Percentiles rank a stretch among this genome's conserved stretches.
These are phyloP conservation scores for Eucalyptus guilfoylei DNA, from an alignment of 345 rosid species.

Conservation along the genomic window DNA sequence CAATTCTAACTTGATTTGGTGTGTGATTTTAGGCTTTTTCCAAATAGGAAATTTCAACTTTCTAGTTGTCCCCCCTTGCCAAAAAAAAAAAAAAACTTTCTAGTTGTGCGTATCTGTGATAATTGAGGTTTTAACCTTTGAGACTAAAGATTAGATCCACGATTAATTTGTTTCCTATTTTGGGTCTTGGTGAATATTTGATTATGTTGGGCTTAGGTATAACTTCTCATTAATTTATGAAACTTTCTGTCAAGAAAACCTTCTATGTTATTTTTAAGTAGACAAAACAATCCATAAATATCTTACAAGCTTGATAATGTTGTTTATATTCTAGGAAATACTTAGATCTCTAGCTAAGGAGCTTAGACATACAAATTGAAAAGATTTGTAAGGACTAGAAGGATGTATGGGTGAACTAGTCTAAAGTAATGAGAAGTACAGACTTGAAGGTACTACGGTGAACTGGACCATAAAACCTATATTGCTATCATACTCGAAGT, in stretches of 20 bases:
- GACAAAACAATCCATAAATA: neutral
- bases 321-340: neutral
- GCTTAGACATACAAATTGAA: neutral
- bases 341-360: neutral
- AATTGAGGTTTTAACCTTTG: too few relatives aligned
- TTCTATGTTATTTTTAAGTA: too few relatives aligned
- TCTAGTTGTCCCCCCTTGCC: too few relatives aligned
- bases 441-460: neutral
- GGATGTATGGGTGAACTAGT: neutral
- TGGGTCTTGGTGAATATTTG: neutral
- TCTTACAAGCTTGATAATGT: neutral
- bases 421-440: neutral
- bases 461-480: too few relatives aligned
- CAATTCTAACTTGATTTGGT: too few relatives aligned
- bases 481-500: neutral
- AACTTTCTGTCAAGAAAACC: neutral
- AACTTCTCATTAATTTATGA: too few relatives aligned
- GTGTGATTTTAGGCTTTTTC: too few relatives aligned
- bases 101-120: too few relatives aligned
- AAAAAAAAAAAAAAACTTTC: too few relatives aligned
- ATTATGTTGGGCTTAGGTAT: too few relatives aligned
- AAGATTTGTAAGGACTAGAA: neutral
- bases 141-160: too few relatives aligned
- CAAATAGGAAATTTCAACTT: accelerated
- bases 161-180: neutral